These are phyloP conservation scores for Datisca glomerata DNA, from an alignment of 306 rosid species.

Conservation along the genomic window DNA sequence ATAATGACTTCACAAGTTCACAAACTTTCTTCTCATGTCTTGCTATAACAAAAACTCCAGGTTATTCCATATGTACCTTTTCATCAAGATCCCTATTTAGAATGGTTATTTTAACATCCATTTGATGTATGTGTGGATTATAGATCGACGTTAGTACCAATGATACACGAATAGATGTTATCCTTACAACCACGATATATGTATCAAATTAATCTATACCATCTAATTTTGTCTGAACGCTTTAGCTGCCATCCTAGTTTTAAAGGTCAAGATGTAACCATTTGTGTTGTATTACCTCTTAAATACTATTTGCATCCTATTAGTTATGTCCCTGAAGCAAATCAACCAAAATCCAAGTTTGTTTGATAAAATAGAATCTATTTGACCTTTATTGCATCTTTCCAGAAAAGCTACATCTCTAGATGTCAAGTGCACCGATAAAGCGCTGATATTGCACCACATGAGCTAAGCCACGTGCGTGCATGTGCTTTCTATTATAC, in stretches of 20 bases:
- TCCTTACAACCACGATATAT: neutral
- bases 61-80: too few species aligned
- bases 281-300: conserved; percentile 2
- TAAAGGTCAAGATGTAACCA: neutral
- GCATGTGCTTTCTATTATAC: too few species aligned
- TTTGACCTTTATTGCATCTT: neutral
- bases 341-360: neutral
- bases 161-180: neutral
- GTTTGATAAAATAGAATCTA: neutral
- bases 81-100: too few species aligned
- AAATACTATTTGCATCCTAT: conserved; percentile 3
- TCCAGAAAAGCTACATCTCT: neutral
- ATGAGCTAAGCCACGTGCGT: too few species aligned
- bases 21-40: neutral
- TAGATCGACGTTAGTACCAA: neutral
- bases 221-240: too few species aligned
- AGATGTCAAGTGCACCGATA: too few species aligned
- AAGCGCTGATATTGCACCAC: too few species aligned
- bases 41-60: neutral
- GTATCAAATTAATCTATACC: too few species aligned
- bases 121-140: too few species aligned
- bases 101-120: too few species aligned
- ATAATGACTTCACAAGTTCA: neutral
- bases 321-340: too few species aligned
- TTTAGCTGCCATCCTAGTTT: too few species aligned